phyloP scores from a whole-genome alignment of 768 basidiomycete genomes.

The Termitomyces sp. region DNA sequence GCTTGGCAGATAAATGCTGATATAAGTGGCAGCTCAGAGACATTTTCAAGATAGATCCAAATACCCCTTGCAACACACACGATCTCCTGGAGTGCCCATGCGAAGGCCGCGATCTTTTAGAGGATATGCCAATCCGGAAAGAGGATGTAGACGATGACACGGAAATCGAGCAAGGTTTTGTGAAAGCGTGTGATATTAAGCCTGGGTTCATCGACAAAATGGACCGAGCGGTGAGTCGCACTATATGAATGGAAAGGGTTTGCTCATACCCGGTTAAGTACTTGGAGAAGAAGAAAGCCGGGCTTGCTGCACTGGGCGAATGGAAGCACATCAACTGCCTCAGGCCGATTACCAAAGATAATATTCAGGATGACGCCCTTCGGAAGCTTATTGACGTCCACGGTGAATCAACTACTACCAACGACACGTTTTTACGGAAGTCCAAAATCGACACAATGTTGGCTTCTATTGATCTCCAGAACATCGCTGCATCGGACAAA shows the following conservation, averaged over 20 bases:
- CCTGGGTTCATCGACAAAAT: slow-evolving; percentile 35
- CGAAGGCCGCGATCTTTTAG: slow-evolving; percentile 22
- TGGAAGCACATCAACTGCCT: slow-evolving; percentile 87
- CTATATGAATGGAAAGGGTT: neutral
- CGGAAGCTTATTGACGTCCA: slow-evolving; percentile 35
- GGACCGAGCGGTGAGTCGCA: slow-evolving; percentile 45
- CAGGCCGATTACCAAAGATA: slow-evolving; percentile 32
- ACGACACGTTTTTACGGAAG: slow-evolving; percentile 2
- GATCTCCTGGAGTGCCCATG: slow-evolving; percentile 85
- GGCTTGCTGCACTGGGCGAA: slow-evolving; percentile 66
- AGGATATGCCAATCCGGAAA: slow-evolving; percentile 18
- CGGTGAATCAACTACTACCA: neutral
- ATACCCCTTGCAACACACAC: slow-evolving; percentile 86
- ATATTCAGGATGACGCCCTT: slow-evolving; percentile 64
- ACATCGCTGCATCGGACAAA: slow-evolving; percentile 32
- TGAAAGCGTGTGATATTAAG: slow-evolving; percentile 61
- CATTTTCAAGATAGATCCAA: slow-evolving; percentile 81
- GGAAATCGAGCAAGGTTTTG: slow-evolving; percentile 45
- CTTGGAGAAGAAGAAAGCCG: slow-evolving; percentile 60
- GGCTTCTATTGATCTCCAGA: slow-evolving; percentile 44
- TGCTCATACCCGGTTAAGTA: slow-evolving; percentile 37
- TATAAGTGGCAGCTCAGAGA: slow-evolving; percentile 65
- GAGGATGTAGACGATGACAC: slow-evolving; percentile 21
- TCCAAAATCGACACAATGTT: slow-evolving; percentile 22
- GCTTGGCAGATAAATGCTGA: neutral